Evolutionary conservation across 2,329 filamentous ascomycete genomes (phyloP).

Genomic region (Cytospora piceicola): DNA sequence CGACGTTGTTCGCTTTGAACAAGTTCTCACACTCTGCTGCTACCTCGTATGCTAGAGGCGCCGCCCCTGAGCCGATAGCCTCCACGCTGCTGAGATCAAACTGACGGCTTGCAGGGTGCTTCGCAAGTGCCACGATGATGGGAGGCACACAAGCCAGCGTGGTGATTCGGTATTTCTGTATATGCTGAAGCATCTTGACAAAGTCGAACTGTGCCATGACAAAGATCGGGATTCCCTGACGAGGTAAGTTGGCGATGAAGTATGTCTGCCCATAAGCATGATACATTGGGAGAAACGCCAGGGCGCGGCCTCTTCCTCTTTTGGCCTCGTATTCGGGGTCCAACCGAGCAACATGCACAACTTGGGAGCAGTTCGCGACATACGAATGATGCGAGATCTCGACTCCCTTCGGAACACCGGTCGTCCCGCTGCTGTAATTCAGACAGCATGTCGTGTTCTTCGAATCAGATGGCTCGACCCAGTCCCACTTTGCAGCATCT

Average conservation of each 20-base stretch:
- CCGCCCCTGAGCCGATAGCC: conserved; percentile 66
- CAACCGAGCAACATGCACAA: conserved; percentile 51
- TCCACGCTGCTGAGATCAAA: conserved; percentile 72
- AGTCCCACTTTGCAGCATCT: conserved; percentile 62
- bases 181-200: conserved; percentile 67
- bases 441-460: conserved; percentile 65
- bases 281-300: conserved; percentile 79
- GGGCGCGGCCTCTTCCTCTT: conserved; percentile 44
- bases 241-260: conserved; percentile 64
- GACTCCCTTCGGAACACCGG: conserved; percentile 82
- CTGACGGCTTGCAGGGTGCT: conserved; percentile 66
- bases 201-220: conserved; percentile 82
- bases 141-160: conserved; percentile 72
- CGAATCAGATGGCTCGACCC: conserved; percentile 60
- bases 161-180: conserved; percentile 71
- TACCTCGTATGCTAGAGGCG: conserved; percentile 65
- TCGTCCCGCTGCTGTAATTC: conserved; percentile 81
- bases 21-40: conserved; percentile 61
- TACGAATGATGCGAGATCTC: conserved; percentile 80
- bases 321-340: conserved; percentile 54
- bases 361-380: conserved; percentile 69
- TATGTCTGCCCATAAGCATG: conserved; percentile 75
- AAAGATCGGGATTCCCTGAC: conserved; percentile 68
- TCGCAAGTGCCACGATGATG: conserved; percentile 73
- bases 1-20: conserved; percentile 47